phyloP scores from a whole-genome alignment of 768 basidiomycete species.

The Steccherinum ochraceum region DNA sequence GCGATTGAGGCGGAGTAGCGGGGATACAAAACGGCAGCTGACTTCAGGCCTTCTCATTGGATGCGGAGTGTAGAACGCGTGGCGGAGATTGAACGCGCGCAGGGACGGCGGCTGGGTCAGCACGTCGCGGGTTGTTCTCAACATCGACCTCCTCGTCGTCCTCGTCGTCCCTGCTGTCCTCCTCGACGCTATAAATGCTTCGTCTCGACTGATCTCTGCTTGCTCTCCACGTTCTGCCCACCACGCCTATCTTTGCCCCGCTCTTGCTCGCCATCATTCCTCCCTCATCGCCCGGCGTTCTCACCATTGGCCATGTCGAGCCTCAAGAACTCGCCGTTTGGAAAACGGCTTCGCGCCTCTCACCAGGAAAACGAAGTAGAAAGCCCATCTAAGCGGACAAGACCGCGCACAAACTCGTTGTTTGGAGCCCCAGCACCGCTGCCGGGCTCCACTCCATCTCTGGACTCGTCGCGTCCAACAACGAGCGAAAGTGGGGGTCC shows the following conservation, averaged over 20 bases:
- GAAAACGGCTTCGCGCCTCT: slow-evolving; percentile 72
- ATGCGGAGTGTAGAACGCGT: no score
- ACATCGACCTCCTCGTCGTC: slow-evolving; percentile 7
- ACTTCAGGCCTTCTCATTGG: no score
- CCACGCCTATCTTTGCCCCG: slow-evolving; percentile 14
- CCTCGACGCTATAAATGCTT: slow-evolving; percentile 17
- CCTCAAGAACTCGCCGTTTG: slow-evolving; percentile 81
- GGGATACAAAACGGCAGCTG: no score
- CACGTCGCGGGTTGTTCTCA: slow-evolving; percentile 10
- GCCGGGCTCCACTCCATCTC: slow-evolving; percentile 49
- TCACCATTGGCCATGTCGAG: slow-evolving; percentile 51
- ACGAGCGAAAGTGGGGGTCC: slow-evolving; percentile 50
- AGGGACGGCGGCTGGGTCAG: no score
- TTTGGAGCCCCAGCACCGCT: slow-evolving; percentile 48
- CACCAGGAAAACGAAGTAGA: slow-evolving; percentile 58
- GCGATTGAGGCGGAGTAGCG: no score
- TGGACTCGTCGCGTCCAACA: slow-evolving; percentile 47
- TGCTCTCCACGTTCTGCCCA: no score
- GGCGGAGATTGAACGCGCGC: no score
- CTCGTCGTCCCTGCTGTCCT: slow-evolving; percentile 3
- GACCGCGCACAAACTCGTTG: slow-evolving; percentile 46
- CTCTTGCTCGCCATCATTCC: slow-evolving; percentile 13
- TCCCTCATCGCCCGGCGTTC: slow-evolving; percentile 6
- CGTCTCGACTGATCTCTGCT: slow-evolving; percentile 15
- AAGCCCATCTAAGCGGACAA: slow-evolving; percentile 42